These are phyloP conservation scores for Onygenales sp. DNA, from an alignment of 2,329 filamentous ascomycete genomes.

Conservation along the genomic window DNA sequence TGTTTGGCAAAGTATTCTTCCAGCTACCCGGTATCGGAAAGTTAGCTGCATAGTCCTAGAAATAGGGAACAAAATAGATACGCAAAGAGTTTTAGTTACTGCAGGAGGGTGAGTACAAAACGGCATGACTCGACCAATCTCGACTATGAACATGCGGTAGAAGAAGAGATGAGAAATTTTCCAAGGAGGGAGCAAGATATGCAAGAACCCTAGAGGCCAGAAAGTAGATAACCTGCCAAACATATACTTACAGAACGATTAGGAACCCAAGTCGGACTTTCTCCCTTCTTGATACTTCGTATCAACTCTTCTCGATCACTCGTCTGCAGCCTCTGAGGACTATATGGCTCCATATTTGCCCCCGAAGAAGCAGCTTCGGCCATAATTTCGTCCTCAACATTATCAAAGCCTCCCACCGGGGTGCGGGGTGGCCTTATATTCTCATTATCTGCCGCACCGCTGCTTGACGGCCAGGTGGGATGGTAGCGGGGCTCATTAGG, in stretches of 20 bases:
- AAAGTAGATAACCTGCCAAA: too few species aligned
- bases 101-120: neutral
- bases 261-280: constrained; percentile 65
- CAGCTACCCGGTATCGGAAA: constrained; percentile 15
- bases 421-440: constrained; percentile 10
- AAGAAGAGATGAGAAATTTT: too few species aligned
- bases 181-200: too few species aligned
- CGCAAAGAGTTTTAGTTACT: neutral
- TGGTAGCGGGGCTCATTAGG: constrained; percentile 20
- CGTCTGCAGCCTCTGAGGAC: constrained; percentile 17
- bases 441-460: constrained; percentile 1
- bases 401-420: constrained; percentile 8
- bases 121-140: neutral
- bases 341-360: constrained; percentile 8
- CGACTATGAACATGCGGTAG: neutral
- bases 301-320: constrained; percentile 69
- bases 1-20: constrained; percentile 31
- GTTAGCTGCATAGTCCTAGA: neutral
- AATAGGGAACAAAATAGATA: neutral
- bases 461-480: constrained; percentile 10
- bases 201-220: too few species aligned
- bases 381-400: constrained; percentile 10
- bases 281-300: constrained; percentile 68
- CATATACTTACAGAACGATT: constrained; percentile 46
- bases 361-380: constrained; percentile 10